Conservation (phyloP, 371 early-diverging fungal genomes). For the Mortierella sp. region DNA sequence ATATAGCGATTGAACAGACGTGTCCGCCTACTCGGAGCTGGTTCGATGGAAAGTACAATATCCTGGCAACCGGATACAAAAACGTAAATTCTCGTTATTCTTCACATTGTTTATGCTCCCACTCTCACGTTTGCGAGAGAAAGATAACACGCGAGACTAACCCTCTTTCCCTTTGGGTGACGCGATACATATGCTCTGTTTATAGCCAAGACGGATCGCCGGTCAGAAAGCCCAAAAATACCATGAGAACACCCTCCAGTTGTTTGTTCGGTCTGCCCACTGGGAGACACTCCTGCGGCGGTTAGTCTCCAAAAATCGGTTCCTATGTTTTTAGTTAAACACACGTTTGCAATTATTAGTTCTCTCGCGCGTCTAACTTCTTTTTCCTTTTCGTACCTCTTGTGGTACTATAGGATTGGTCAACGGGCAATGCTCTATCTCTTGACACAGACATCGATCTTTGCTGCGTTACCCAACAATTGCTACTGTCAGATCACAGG, state of each 20-base stretch:
- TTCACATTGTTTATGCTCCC: not conserved
- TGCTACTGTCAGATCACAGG: constrained; percentile 57
- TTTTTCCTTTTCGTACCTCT: not conserved
- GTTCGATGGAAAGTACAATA: constrained; percentile 19
- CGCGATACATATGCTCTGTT: too few species aligned
- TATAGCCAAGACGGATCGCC: constrained; percentile 2
- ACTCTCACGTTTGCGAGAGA: too few species aligned
- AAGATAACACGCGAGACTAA: too few species aligned
- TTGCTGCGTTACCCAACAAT: constrained; percentile 43
- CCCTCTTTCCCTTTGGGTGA: too few species aligned
- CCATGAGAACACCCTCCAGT: constrained; percentile 28
- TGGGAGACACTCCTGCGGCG: constrained; percentile 38
- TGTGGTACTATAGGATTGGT: constrained; percentile 30
- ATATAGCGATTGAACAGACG: constrained; percentile 23
- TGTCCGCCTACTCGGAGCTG: constrained; percentile 15
- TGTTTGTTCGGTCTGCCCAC: constrained; percentile 18
- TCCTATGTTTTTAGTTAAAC: too few species aligned
- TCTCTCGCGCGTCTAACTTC: not conserved
- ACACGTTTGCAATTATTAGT: too few species aligned
- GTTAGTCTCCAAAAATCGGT: constrained; percentile 4
- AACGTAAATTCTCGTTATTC: constrained; percentile 16
- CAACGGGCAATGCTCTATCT: constrained; percentile 37
- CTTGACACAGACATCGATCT: constrained; percentile 41
- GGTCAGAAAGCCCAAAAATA: constrained; percentile 12
- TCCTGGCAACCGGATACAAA: constrained; percentile 35